Evolutionary conservation across 345 rosid species (phyloP).

Genomic region (Clausena lansium): DNA sequence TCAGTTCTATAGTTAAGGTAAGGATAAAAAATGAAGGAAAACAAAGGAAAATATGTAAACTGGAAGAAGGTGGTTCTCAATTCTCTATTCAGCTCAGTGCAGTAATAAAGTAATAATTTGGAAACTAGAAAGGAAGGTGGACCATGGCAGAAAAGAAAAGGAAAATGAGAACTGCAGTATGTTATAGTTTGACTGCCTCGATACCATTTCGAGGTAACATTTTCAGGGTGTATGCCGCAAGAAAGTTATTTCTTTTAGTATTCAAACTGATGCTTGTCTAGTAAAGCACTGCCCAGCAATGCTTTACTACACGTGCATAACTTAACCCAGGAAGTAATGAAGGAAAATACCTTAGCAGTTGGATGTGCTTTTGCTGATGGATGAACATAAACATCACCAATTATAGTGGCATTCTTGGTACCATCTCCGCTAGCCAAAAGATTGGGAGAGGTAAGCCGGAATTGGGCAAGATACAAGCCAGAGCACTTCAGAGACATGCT

Average conservation of each 20-base stretch:
- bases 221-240: neutral
- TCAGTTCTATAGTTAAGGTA: neutral
- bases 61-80: neutral
- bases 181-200: neutral
- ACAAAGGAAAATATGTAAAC: neutral
- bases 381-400: slow-evolving; percentile 87
- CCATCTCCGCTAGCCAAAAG: slow-evolving; percentile 88
- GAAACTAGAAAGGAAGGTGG: neutral
- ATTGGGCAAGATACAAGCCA: slow-evolving; percentile 77
- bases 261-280: neutral
- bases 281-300: neutral
- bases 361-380: slow-evolving; percentile 98
- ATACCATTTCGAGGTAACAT: neutral
- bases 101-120: neutral
- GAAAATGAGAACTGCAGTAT: neutral
- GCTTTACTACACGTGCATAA: neutral
- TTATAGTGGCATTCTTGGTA: slow-evolving; percentile 54
- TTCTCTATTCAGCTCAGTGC: neutral
- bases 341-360: slow-evolving; percentile 73
- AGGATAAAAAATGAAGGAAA: neutral
- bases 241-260: neutral
- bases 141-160: neutral
- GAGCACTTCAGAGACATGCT: slow-evolving; percentile 94
- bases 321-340: slow-evolving; percentile 11
- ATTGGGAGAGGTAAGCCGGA: slow-evolving; percentile 62